A percentile compares a stretch with the other conserved stretches of the same genome.
phyloP scores from a whole-genome alignment of 257 asterid genomes.

The Ilex aquifolium region DNA sequence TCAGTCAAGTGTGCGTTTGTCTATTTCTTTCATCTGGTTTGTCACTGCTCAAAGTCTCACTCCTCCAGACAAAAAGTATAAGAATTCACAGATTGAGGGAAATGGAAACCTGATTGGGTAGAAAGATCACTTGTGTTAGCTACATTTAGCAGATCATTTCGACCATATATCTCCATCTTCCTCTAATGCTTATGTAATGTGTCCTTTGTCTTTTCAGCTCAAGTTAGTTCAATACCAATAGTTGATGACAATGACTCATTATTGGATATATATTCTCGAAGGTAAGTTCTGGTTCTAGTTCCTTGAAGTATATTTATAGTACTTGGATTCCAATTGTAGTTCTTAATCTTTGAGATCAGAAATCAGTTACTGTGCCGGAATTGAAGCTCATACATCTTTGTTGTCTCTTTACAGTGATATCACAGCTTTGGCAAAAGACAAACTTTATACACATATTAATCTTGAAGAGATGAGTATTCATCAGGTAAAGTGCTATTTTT shows the following conservation, averaged over 20 bases:
- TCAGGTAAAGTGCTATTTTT: slow-evolving; percentile 36
- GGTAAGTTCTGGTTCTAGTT: slow-evolving; percentile 38
- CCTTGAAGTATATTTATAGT: slow-evolving; percentile 1
- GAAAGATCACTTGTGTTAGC: too few relatives aligned
- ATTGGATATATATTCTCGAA: slow-evolving; percentile 82
- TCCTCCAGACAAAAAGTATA: too few relatives aligned
- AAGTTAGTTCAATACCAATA: slow-evolving; percentile 87
- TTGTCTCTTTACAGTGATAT: slow-evolving; percentile 62
- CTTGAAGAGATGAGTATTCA: slow-evolving; percentile 81
- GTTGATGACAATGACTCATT: slow-evolving; percentile 89
- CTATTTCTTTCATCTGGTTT: too few relatives aligned
- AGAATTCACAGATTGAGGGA: too few relatives aligned
- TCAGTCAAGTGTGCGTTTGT: too few relatives aligned
- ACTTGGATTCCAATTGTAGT: background rate
- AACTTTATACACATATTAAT: slow-evolving; percentile 61
- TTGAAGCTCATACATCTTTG: slow-evolving; percentile 5
- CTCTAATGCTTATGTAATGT: slow-evolving; percentile 10
- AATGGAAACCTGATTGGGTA: too few relatives aligned
- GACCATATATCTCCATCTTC: background rate
- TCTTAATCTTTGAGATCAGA: background rate
- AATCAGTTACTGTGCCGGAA: background rate
- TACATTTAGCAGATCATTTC: too few relatives aligned
- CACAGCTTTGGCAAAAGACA: slow-evolving; percentile 90
- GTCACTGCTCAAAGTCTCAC: too few relatives aligned
- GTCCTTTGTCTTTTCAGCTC: slow-evolving; percentile 47